These are phyloP conservation scores for Clitoria ternatea DNA, from an alignment of 306 rosid species.

Conservation along the genomic window DNA sequence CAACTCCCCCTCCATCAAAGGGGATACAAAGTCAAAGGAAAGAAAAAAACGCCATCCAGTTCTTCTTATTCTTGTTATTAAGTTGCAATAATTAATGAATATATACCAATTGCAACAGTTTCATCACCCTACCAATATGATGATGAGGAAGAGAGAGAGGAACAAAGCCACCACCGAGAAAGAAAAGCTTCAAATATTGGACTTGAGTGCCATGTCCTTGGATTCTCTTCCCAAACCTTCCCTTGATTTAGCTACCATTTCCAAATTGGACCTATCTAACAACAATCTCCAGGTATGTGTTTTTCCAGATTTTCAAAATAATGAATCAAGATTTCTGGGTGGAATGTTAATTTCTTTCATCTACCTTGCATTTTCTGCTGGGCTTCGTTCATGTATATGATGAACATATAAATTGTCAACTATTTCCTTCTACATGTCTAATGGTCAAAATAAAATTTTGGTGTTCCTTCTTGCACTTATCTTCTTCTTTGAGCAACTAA, in stretches of 20 bases:
- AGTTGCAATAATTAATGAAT: not conserved
- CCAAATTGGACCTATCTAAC: constrained; percentile 68
- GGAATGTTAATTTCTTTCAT: too few relatives aligned
- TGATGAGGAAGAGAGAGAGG: constrained; percentile 24
- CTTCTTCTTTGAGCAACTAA: not conserved
- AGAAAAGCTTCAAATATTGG: constrained; percentile 51
- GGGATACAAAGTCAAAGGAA: not conserved
- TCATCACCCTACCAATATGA: not conserved
- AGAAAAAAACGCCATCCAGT: not conserved
- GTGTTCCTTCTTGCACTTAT: not conserved
- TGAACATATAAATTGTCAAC: not conserved
- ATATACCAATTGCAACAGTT: constrained; percentile 6
- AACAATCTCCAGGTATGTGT: constrained; percentile 73
- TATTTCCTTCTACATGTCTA: not conserved
- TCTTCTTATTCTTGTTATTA: too few relatives aligned
- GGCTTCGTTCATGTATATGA: not conserved
- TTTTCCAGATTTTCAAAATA: not conserved
- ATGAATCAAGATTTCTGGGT: too few relatives aligned
- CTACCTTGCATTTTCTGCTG: not conserved
- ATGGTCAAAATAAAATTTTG: not conserved
- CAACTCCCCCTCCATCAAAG: not conserved
- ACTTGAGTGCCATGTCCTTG: constrained; percentile 70
- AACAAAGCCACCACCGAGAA: constrained; percentile 14
- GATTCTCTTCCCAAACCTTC: constrained; percentile 62
- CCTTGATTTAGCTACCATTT: constrained; percentile 53